Evolutionary conservation across 306 rosid genomes (phyloP).

Genomic region (barrel medic (Medicago truncatula)): MtrunA17r5.0-ANR NC_053044.1:28625501-28626000

Average conservation of each 20-base stretch:
- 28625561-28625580: too few species aligned
- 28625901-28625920: slow-evolving; percentile 55
- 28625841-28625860: slow-evolving; percentile 73
- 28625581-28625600: not conserved
- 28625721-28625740: slow-evolving; percentile 61
- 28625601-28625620: slow-evolving; percentile 7
- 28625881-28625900: slow-evolving; percentile 66
- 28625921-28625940: slow-evolving; percentile 28
- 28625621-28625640: slow-evolving; percentile 75
- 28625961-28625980: not conserved
- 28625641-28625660: slow-evolving; percentile 64
- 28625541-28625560: slow-evolving; percentile 4
- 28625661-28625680: slow-evolving; percentile 81
- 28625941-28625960: not conserved
- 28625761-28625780: not conserved
- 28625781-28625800: not conserved
- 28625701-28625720: slow-evolving; percentile 47
- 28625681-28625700: slow-evolving; percentile 55
- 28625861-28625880: slow-evolving; percentile 72
- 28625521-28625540: slow-evolving; percentile 33
- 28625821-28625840: slow-evolving; percentile 76
- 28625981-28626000: not conserved
- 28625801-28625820: not conserved
- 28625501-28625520: slow-evolving; percentile 18
- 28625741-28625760: slow-evolving; percentile 36